Conservation (phyloP, 2,329 filamentous ascomycete genomes). For the Diaporthe velutina region DNA sequence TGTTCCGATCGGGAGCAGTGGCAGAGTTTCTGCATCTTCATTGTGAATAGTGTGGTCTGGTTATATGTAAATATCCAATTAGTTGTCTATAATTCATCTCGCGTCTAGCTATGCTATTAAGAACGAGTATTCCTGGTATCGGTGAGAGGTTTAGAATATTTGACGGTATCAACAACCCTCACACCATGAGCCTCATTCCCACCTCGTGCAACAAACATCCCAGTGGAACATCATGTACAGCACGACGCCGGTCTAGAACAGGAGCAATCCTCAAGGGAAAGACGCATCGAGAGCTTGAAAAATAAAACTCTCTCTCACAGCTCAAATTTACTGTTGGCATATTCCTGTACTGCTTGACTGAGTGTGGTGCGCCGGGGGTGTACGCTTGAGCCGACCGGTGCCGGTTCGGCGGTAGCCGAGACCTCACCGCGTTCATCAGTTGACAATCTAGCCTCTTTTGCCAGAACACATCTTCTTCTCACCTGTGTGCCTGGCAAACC, state of each 20-base stretch:
- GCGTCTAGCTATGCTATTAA: no score
- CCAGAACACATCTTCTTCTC: neutral
- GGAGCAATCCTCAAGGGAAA: neutral
- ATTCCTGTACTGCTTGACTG: neutral
- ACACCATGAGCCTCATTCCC: neutral
- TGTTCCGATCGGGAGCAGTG: neutral
- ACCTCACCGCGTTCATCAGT: neutral
- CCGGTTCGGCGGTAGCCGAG: neutral
- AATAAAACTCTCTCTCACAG: fast-evolving
- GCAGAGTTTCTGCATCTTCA: neutral
- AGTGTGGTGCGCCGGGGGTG: neutral
- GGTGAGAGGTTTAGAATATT: neutral
- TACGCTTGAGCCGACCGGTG: neutral
- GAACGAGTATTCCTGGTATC: no score
- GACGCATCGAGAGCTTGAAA: neutral
- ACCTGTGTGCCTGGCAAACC: neutral
- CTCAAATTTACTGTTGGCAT: neutral
- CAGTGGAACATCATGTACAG: no score
- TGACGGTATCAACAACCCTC: neutral
- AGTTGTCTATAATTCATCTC: neutral
- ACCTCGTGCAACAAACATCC: no score
- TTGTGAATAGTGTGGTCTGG: neutral
- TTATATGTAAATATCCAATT: slow-evolving; percentile 6
- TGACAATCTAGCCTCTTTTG: slow-evolving; percentile 5
- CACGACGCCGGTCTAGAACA: no score